phyloP scores from a whole-genome alignment of 2,329 filamentous ascomycete species.

The Microsporum audouinii region DNA sequence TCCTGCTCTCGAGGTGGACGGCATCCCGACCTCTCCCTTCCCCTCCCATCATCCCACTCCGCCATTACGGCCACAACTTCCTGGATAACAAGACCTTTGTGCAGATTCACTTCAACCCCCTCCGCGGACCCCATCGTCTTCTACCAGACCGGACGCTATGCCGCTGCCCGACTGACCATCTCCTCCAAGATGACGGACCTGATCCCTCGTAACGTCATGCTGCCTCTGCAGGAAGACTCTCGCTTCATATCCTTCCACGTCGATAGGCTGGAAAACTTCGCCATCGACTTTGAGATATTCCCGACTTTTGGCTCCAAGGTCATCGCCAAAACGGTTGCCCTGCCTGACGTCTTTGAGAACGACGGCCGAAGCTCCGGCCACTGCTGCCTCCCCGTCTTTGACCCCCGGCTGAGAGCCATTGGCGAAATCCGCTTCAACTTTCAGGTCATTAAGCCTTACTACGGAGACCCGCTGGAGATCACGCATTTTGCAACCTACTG shows the following conservation, averaged over 20 bases:
- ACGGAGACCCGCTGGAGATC: conserved; percentile 83
- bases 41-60: conserved; percentile 92
- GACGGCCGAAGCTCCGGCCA: conserved; percentile 62
- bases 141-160: conserved; percentile 94
- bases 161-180: conserved; percentile 85
- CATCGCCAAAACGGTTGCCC: conserved; percentile 86
- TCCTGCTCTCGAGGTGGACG: conserved; percentile 55
- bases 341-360: conserved; percentile 74
- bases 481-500: conserved; percentile 98
- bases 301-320: conserved; percentile 95
- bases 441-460: conserved; percentile 93
- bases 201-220: conserved; percentile 88
- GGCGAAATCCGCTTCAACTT: conserved; percentile 90
- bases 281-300: conserved; percentile 94
- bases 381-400: conserved; percentile 82
- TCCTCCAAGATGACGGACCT: conserved; percentile 93
- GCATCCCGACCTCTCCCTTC: conserved; percentile 84
- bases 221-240: conserved; percentile 93
- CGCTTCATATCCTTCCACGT: conserved; percentile 91
- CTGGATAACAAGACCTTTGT: conserved; percentile 95
- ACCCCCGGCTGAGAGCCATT: conserved; percentile 80
- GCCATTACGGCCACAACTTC: conserved; percentile 96
- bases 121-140: conserved; percentile 65
- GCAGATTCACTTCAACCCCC: conserved; percentile 68
- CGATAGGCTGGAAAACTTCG: conserved; percentile 83